Evolutionary conservation across 768 basidiomycete genomes (phyloP), one percentile per base, ranked within the genome.

Genomic region (Agaricus bisporus): DNA sequence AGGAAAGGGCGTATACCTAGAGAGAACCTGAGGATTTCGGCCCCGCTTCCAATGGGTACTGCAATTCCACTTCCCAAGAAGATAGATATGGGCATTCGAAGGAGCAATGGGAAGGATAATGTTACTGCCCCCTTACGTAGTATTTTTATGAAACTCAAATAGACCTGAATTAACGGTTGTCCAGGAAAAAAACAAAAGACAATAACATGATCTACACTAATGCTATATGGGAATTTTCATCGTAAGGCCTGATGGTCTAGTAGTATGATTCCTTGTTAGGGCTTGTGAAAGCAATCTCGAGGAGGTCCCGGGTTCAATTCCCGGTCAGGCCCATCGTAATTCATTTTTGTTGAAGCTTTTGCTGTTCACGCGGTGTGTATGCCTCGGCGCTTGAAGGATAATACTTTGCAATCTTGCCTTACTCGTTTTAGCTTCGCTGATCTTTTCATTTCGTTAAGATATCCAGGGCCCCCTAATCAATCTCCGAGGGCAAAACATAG

Each of bases 241-340:
- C 4, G 5, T 35, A 45, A 39, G 53, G 53, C 53, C 53, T 54
- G 53, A 54, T 54, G 53, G 53, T 54, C 77, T 80, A 79, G 79
- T 79, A 74, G 79, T 77, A 80, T 79, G 79, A 81, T 79, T 79
- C 79, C 76, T 78, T 76, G 75, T 81, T 79, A 75, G 78, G 78
- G 79, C 41, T 42, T 28, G 15, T 17, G 12, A 36, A 32, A 29
- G 53, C 51, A 42, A 59, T 62, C 54, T 83, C 79, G 83, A 85
- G 83, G 83, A 86, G 85, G 86, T 85, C 83, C 83, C 78, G 83
- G 83, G 85, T 86, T 87, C 84, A 85, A 86, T 85, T 85, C 84
- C 83, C 82, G 79, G 82, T 77, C 75, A 83, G 82, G 83, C 81
- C 82, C 76, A 32, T 32, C n/a, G 25, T 36, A 9, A 35, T n/a